These are phyloP conservation scores for Clohesyomyces aquaticus DNA, from an alignment of 495 filamentous ascomycete genomes.

Conservation along the genomic window DNA sequence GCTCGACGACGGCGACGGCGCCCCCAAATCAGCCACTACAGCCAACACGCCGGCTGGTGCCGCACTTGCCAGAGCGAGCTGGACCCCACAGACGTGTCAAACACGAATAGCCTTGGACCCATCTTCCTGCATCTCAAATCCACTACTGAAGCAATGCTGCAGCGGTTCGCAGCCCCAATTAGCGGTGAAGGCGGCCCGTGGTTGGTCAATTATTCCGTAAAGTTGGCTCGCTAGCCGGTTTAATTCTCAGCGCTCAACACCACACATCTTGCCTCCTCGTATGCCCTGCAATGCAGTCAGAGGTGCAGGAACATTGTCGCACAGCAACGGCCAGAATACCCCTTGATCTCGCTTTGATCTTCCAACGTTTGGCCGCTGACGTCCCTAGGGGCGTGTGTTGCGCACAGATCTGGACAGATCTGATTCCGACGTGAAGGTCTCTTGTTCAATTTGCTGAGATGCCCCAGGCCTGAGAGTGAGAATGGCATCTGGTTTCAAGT, in stretches of 20 bases:
- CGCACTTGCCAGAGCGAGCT: slow-evolving; percentile 14
- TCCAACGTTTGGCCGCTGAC: no score
- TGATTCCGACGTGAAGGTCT: no score
- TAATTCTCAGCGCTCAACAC: slow-evolving; percentile 1
- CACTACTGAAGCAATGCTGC: slow-evolving; percentile 19
- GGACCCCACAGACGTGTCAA: slow-evolving; percentile 23
- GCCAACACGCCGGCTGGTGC: slow-evolving; percentile 19
- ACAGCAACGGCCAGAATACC: slow-evolving; percentile 25
- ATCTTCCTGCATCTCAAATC: slow-evolving; percentile 7
- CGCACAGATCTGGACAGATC: no score
- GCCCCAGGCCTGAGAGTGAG: no score
- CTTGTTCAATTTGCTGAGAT: no score
- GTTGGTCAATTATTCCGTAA: slow-evolving; percentile 25
- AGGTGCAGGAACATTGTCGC: slow-evolving; percentile 29
- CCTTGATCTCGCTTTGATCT: no score
- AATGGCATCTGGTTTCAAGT: no score
- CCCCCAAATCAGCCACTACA: slow-evolving; percentile 9
- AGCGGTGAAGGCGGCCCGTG: slow-evolving; percentile 31
- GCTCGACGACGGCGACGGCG: slow-evolving; percentile 2
- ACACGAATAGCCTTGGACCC: slow-evolving; percentile 2
- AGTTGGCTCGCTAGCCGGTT: slow-evolving; percentile 12
- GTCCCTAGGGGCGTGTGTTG: no score
- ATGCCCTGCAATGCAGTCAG: slow-evolving; percentile 4
- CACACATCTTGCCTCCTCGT: slow-evolving; percentile 3
- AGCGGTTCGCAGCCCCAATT: slow-evolving; percentile 42